Base-by-base conservation (phyloP, 2,329 filamentous ascomycete species). In the Incumbomyces lentus region DNA sequence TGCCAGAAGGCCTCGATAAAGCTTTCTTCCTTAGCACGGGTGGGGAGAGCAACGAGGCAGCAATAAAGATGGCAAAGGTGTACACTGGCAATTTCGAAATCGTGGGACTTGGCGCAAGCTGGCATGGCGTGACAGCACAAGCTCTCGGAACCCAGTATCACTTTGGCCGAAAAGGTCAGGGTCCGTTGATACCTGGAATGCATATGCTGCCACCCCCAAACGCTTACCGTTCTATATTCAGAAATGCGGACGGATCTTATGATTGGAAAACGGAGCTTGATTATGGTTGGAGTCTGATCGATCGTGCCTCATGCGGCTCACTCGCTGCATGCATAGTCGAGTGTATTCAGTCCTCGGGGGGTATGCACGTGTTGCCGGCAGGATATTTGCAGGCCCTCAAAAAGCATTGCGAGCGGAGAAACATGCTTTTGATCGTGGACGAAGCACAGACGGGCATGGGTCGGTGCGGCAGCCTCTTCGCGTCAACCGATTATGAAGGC, bases 71-170 rank as follows among this genome's bases (percentile, higher is more conserved):
- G 53, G 79, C 79, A 2, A 83, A 83, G 54, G 62, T 68, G 8
- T 79, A 73, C 55, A 83, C 79, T 0, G 76, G 78, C 1, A 81
- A 79, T 43, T 82, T 78, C 54, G 78, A 82, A 58, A 71, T 84
- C 42, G 75, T 82, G 4, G 79, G 68, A 0, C 65, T 82, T 44
- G 70, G 69, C 0, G 72, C 72, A 0, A 76, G 72, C 30, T 83
- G 72, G 66, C 79, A 84, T 60, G 79, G 79, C 13, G 66, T 83
- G 48, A 82, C 78, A 0, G 66, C 66, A 3, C 73, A 66, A 2
- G 68, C 78, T 0, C 63, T 68, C 0, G 68, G 68, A 0, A 73
- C 76, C 0, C 74, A 73, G 2, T 80, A 77, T 57, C 69, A 71
- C 36, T 67, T 69, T 11, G 76, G 75, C 1, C 64, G 76, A 2